phyloP scores from a whole-genome alignment of 2,329 filamentous ascomycete genomes.

The Alternaria novae-zelandiae region DNA sequence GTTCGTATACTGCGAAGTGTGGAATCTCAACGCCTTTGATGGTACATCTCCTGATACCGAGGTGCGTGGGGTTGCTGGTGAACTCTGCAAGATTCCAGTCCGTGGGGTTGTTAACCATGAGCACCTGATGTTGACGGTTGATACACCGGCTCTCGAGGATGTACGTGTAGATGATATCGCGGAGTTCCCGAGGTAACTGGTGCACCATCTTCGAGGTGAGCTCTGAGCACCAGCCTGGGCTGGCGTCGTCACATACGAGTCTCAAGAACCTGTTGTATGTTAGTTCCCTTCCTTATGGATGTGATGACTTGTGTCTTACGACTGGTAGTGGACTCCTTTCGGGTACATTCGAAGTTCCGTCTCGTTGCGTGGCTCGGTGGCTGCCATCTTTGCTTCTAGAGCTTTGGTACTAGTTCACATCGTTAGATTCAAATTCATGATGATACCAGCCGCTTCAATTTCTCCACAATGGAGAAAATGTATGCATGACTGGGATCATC shows the following conservation, averaged over 20 bases:
- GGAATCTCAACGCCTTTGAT: neutral
- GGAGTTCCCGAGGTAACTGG: neutral
- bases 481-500: neutral
- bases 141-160: neutral
- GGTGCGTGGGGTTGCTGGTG: neutral
- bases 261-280: neutral
- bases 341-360: neutral
- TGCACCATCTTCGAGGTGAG: neutral
- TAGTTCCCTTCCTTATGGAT: neutral
- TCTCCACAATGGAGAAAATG: neutral
- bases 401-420: neutral
- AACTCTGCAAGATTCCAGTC: neutral
- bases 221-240: neutral
- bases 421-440: neutral
- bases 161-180: neutral
- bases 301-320: neutral
- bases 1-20: neutral
- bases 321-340: neutral
- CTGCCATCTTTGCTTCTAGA: neutral
- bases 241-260: neutral
- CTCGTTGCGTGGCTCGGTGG: neutral
- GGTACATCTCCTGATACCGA: neutral
- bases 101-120: neutral
- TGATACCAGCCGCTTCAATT: neutral
- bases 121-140: neutral